A percentile compares a stretch with the other conserved stretches of the same genome.
Evolutionary conservation across 148 eudicot genomes (phyloP).

Genomic region (Salicornia ramosissima): DNA sequence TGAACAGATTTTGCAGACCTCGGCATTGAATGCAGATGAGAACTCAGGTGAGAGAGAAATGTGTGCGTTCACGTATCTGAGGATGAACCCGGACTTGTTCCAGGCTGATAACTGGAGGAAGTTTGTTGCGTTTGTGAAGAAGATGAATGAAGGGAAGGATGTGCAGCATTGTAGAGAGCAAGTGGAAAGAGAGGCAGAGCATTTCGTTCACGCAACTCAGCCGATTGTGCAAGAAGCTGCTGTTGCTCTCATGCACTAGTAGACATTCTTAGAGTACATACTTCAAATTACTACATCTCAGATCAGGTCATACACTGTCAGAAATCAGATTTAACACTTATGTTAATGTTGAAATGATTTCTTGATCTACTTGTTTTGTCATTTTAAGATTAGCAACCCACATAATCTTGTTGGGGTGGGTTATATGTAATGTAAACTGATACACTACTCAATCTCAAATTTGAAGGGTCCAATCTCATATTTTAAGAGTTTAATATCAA

Average conservation of each 20-base stretch:
- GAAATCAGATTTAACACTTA: no score
- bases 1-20: conserved; percentile 63
- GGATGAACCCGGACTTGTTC: conserved; percentile 80
- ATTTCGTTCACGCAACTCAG: conserved; percentile 67
- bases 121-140: conserved; percentile 83
- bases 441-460: no score
- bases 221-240: conserved; percentile 86
- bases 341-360: no score
- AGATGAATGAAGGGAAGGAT: conserved; percentile 83
- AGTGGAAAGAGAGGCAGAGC: conserved; percentile 83
- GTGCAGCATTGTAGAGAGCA: conserved; percentile 56
- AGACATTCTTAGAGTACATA: no score
- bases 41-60: conserved; percentile 42
- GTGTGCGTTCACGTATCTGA: conserved; percentile 93
- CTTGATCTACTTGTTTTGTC: no score
- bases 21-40: conserved; percentile 43
- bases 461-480: no score
- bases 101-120: conserved; percentile 84
- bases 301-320: no score
- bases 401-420: no score
- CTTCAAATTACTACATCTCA: no score
- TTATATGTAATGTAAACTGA: no score
- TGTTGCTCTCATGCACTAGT: conserved; percentile 63
- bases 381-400: no score
- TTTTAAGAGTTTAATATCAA: no score